Percentiles rank a stretch among this genome's conserved stretches.
Conservation (phyloP, 495 filamentous ascomycete species). For the Penicillium taxi region DNA sequence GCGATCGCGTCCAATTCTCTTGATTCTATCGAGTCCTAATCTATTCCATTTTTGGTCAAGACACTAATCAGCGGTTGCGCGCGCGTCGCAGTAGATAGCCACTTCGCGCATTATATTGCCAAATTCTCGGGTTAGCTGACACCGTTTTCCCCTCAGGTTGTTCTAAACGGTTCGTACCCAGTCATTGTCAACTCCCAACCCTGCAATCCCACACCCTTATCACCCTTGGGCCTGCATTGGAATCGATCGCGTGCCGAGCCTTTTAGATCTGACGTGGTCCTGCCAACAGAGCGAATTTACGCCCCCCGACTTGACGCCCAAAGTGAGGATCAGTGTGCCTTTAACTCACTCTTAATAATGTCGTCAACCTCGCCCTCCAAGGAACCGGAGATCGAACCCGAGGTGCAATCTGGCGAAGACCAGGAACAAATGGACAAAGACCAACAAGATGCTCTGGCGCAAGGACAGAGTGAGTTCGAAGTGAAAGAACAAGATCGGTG, state of each 20-base stretch:
- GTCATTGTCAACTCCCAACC: conserved; percentile 19
- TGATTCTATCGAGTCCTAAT: conserved; percentile 11
- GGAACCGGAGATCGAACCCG: conserved; percentile 80
- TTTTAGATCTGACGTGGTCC: conserved; percentile 38
- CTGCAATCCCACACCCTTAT: conserved; percentile 11
- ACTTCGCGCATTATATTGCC: conserved; percentile 29
- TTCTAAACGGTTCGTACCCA: conserved; percentile 41
- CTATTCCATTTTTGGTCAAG: conserved; percentile 11
- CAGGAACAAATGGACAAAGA: conserved; percentile 64
- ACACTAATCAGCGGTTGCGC: conserved; percentile 24
- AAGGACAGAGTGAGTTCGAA: conserved; percentile 79
- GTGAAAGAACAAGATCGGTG: conserved; percentile 99
- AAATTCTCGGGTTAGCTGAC: conserved; percentile 31
- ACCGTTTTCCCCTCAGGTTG: conserved; percentile 29
- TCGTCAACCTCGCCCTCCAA: conserved; percentile 87
- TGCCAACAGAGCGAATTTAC: conserved; percentile 37
- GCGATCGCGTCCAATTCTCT: conserved; percentile 11
- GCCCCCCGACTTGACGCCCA: conserved; percentile 20
- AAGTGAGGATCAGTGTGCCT: conserved; percentile 19
- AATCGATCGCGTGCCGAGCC: conserved; percentile 20
- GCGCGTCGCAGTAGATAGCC: conserved; percentile 30
- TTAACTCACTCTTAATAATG: conserved; percentile 62
- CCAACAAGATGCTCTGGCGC: conserved; percentile 55
- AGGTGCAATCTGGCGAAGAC: conserved; percentile 89
- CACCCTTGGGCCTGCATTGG: conserved; percentile 21